Percentiles rank a stretch among this genome's conserved stretches.
Evolutionary conservation across 2,329 filamentous ascomycete genomes (phyloP).

Genomic region (Leptographium procerum): DNA sequence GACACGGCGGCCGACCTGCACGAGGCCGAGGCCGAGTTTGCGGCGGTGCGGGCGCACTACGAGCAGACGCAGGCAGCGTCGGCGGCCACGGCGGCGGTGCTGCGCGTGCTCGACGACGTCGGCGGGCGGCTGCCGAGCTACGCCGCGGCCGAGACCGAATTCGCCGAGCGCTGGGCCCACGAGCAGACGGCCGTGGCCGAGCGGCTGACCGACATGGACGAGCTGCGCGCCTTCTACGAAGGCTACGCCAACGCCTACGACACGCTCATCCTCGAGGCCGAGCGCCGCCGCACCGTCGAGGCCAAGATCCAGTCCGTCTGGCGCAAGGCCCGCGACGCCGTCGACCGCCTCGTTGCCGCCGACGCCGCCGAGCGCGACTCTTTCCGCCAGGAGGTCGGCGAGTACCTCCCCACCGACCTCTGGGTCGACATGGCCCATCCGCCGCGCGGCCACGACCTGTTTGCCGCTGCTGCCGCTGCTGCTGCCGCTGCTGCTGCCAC

Average conservation of each 20-base stretch:
- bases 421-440: conserved; percentile 66
- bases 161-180: conserved; percentile 57
- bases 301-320: conserved; percentile 64
- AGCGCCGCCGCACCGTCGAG: conserved; percentile 61
- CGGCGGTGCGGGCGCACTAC: conserved; percentile 51
- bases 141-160: conserved; percentile 52
- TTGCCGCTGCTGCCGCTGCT: not conserved
- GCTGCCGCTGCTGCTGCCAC: not conserved
- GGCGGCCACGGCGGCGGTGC: conserved; percentile 47
- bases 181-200: conserved; percentile 59
- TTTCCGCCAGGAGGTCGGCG: conserved; percentile 73
- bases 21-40: conserved; percentile 65
- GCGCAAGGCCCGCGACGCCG: conserved; percentile 62
- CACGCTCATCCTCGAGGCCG: conserved; percentile 71
- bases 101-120: conserved; percentile 56
- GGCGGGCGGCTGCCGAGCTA: conserved; percentile 54
- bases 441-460: conserved; percentile 39
- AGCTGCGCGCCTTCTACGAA: conserved; percentile 73
- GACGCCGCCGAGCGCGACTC: conserved; percentile 64
- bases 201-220: conserved; percentile 65
- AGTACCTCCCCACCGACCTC: conserved; percentile 77
- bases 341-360: conserved; percentile 62
- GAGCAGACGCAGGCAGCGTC: conserved; percentile 44
- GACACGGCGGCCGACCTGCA: conserved; percentile 65
- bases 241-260: conserved; percentile 79